Conservation (phyloP, 2,329 filamentous ascomycete species). For the Apiospora koreana region DNA sequence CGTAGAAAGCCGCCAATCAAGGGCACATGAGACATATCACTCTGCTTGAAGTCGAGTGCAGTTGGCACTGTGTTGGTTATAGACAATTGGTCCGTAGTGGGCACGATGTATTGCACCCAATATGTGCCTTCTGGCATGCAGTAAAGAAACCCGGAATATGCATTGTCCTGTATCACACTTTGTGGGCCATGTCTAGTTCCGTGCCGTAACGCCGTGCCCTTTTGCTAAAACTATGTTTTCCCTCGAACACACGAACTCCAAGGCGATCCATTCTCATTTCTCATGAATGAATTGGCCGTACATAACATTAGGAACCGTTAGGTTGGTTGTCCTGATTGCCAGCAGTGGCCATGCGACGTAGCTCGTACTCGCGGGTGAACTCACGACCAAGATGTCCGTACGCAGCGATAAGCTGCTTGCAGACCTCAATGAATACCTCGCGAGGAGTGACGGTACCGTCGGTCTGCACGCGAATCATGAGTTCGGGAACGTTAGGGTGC, state of each 20-base stretch:
- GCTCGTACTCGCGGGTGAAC: slow-evolving; percentile 89
- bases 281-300: not conserved
- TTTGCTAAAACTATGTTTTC: not conserved
- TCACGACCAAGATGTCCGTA: slow-evolving; percentile 79
- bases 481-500: slow-evolving; percentile 62
- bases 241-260: slow-evolving; percentile 1
- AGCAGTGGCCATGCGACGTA: slow-evolving; percentile 79
- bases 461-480: slow-evolving; percentile 82
- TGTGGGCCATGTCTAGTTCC: not conserved
- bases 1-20: not conserved
- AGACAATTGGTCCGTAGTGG: not conserved
- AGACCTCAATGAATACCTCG: slow-evolving; percentile 79
- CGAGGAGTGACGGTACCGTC: slow-evolving; percentile 88
- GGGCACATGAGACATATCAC: not conserved
- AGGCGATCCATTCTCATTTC: not conserved
- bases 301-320: slow-evolving; percentile 22
- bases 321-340: slow-evolving; percentile 53
- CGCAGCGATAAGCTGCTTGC: slow-evolving; percentile 79
- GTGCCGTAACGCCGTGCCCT: slow-evolving; percentile 1
- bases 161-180: not conserved
- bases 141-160: not conserved
- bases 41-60: not conserved
- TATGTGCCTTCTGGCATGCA: not conserved
- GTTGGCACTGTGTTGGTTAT: not conserved
- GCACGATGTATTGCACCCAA: not conserved